phyloP scores from a whole-genome alignment of 2,329 filamentous ascomycete genomes.

The Aspergillus pseudotamarii region DNA sequence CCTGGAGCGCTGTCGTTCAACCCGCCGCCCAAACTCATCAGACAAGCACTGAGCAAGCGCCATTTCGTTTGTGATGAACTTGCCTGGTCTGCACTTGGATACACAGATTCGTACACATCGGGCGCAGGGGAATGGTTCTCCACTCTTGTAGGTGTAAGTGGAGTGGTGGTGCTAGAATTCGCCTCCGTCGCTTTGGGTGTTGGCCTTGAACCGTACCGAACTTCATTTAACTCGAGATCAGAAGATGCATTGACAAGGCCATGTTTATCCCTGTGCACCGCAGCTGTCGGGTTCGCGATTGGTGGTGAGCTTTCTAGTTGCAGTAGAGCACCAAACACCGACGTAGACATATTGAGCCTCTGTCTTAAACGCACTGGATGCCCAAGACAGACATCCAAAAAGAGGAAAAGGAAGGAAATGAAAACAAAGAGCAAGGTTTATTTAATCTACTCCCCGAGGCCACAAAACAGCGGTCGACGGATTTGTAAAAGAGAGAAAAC shows the following conservation, averaged over 20 bases:
- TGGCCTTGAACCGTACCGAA: constrained; percentile 11
- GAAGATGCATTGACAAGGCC: constrained; percentile 22
- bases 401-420: too few species aligned
- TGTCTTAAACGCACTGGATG: not conserved
- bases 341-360: constrained; percentile 36
- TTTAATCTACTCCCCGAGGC: not conserved
- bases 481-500: not conserved
- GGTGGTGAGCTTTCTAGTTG: constrained; percentile 42
- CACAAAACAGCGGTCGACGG: not conserved
- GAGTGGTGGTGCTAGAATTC: constrained; percentile 7
- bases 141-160: constrained; percentile 25
- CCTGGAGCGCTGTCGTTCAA: constrained; percentile 58
- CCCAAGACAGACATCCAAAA: not conserved
- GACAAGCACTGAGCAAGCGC: constrained; percentile 65
- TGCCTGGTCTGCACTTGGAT: constrained; percentile 20
- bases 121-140: constrained; percentile 26
- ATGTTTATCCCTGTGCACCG: constrained; percentile 30
- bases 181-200: not conserved
- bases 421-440: not conserved
- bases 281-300: constrained; percentile 43
- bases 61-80: constrained; percentile 63
- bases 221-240: constrained; percentile 25
- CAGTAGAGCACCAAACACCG: constrained; percentile 43
- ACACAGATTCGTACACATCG: constrained; percentile 28
- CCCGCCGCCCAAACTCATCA: constrained; percentile 65